phyloP scores from a whole-genome alignment of 2,329 filamentous ascomycete genomes.

The Phaeosphaeriaceae sp. region DNA sequence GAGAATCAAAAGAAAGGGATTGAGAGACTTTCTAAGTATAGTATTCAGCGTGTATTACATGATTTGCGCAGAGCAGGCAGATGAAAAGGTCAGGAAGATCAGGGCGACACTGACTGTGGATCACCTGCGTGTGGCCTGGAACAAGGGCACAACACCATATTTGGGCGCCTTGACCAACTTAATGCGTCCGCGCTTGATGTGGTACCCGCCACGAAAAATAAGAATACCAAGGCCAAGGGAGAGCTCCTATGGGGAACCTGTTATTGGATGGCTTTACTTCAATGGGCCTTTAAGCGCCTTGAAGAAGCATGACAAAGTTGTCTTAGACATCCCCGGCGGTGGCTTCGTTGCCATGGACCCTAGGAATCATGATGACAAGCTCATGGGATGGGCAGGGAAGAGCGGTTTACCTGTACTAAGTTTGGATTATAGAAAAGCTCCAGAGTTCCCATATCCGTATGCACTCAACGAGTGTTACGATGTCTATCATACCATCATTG shows the following conservation, averaged over 20 bases:
- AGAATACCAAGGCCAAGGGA: constrained; percentile 80
- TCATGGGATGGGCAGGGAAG: constrained; percentile 89
- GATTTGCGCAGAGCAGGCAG: constrained; percentile 88
- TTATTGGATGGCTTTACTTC: constrained; percentile 91
- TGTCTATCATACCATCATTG: constrained; percentile 76
- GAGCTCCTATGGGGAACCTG: constrained; percentile 83
- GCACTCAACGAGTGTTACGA: constrained; percentile 88
- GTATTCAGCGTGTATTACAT: constrained; percentile 90
- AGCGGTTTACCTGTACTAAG: constrained; percentile 88
- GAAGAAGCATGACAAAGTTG: constrained; percentile 75
- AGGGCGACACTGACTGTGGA: constrained; percentile 86
- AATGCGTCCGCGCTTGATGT: constrained; percentile 78
- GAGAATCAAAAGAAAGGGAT: constrained; percentile 80
- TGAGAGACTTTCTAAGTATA: constrained; percentile 82
- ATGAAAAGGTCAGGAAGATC: constrained; percentile 95
- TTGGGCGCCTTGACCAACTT: constrained; percentile 74
- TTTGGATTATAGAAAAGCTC: constrained; percentile 87
- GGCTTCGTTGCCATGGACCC: constrained; percentile 98
- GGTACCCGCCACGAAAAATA: constrained; percentile 80
- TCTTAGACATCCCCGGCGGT: constrained; percentile 90
- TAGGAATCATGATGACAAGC: constrained; percentile 90
- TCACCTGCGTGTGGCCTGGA: constrained; percentile 91
- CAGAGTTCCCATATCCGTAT: constrained; percentile 84
- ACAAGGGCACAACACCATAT: constrained; percentile 90
- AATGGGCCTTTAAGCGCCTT: constrained; percentile 83